Evolutionary conservation across 805 yeast genomes (phyloP).

Genomic region (Cyberlindnera mycetangii): DNA sequence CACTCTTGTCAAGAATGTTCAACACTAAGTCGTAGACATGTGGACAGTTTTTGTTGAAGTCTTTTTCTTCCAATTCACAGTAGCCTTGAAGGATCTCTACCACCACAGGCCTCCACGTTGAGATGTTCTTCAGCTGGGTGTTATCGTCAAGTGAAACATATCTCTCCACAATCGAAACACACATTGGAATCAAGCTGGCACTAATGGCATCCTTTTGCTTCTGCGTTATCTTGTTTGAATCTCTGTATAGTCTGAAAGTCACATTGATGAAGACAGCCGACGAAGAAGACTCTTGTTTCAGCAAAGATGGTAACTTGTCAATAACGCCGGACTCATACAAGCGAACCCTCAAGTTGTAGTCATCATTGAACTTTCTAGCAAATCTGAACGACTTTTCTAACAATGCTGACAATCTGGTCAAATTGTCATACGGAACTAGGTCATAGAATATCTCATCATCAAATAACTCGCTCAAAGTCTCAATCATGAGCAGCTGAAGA

Average conservation of each 20-base stretch:
- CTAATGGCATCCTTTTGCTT: conserved; percentile 50
- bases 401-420: conserved; percentile 56
- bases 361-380: conserved; percentile 84
- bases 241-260: conserved; percentile 76
- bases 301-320: conserved; percentile 85
- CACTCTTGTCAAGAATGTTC: conserved; percentile 55
- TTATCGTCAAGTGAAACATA: conserved; percentile 70
- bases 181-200: conserved; percentile 58
- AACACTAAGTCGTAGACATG: conserved; percentile 58
- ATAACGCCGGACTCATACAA: conserved; percentile 90
- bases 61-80: conserved; percentile 69
- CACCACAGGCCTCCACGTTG: conserved; percentile 90
- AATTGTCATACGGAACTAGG: conserved; percentile 61
- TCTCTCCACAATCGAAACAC: conserved; percentile 66
- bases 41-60: conserved; percentile 59
- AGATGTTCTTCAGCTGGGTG: conserved; percentile 73
- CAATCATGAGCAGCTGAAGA: conserved; percentile 84
- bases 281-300: conserved; percentile 88
- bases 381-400: conserved; percentile 73
- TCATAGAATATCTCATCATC: conserved; percentile 67
- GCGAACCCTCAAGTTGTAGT: conserved; percentile 82
- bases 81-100: conserved; percentile 84
- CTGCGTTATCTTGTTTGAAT: conserved; percentile 46
- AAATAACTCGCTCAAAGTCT: conserved; percentile 76
- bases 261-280: conserved; percentile 83